These are phyloP conservation scores for Xylariaceae sp. DNA, from an alignment of 2,329 filamentous ascomycete species.

Conservation along the genomic window DNA sequence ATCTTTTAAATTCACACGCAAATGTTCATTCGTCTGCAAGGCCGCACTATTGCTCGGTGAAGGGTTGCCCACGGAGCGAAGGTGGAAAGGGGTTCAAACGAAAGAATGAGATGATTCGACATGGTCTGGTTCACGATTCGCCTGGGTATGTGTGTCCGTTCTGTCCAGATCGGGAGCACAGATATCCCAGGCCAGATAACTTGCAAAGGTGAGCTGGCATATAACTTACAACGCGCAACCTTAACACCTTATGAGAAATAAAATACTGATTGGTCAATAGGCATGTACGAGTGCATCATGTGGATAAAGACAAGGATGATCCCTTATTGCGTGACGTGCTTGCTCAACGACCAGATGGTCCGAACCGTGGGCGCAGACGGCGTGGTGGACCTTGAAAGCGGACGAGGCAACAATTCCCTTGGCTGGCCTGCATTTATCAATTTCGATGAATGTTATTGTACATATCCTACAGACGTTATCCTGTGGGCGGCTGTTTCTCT, in stretches of 20 bases:
- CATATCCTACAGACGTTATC: slow-evolving; percentile 22
- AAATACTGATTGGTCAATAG: slow-evolving; percentile 38
- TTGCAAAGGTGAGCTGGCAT: slow-evolving; percentile 66
- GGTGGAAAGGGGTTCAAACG: slow-evolving; percentile 66
- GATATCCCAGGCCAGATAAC: slow-evolving; percentile 93
- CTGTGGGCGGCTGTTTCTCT: not conserved
- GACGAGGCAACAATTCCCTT: slow-evolving; percentile 9
- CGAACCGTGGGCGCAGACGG: slow-evolving; percentile 72
- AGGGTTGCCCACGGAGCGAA: slow-evolving; percentile 58
- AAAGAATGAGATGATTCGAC: slow-evolving; percentile 70
- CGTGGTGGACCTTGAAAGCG: slow-evolving; percentile 43
- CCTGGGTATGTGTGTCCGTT: slow-evolving; percentile 96
- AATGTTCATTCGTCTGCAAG: slow-evolving; percentile 64
- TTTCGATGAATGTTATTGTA: slow-evolving; percentile 8
- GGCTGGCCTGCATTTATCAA: slow-evolving; percentile 6
- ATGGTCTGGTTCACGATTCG: slow-evolving; percentile 86
- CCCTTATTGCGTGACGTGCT: slow-evolving; percentile 76
- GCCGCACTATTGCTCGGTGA: slow-evolving; percentile 62
- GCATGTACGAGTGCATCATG: slow-evolving; percentile 89
- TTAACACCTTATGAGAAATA: slow-evolving; percentile 1
- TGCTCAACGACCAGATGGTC: slow-evolving; percentile 78
- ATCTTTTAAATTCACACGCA: slow-evolving; percentile 74
- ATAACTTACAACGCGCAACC: not conserved
- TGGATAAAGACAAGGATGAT: slow-evolving; percentile 87
- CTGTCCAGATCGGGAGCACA: slow-evolving; percentile 88